Percentiles rank a stretch among this genome's conserved stretches.
These are phyloP conservation scores for Fusarium chaquense DNA, from an alignment of 2,329 filamentous ascomycete genomes.

Conservation along the genomic window DNA sequence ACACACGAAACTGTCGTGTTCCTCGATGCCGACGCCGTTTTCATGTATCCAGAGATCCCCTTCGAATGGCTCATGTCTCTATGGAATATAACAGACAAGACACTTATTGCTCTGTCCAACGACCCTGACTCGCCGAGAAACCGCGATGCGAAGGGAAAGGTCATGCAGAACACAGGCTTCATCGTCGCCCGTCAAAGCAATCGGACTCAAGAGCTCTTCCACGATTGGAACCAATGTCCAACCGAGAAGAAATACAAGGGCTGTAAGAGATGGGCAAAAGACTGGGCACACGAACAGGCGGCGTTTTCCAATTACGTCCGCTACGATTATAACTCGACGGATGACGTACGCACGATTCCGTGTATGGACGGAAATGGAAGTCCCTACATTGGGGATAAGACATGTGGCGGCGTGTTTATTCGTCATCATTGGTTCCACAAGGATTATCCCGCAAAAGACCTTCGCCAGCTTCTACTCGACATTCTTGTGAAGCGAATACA, in stretches of 20 bases:
- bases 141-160: conserved; percentile 47
- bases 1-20: conserved; percentile 58
- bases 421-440: conserved; percentile 43
- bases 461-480: conserved; percentile 9
- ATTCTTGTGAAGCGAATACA: conserved; percentile 13
- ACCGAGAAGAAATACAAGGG: conserved; percentile 11
- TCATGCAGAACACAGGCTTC: conserved; percentile 42
- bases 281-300: conserved; percentile 49
- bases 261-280: conserved; percentile 40
- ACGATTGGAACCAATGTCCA: conserved; percentile 21
- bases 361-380: conserved; percentile 47
- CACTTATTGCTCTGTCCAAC: conserved; percentile 58
- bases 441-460: conserved; percentile 18
- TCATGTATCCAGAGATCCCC: conserved; percentile 57
- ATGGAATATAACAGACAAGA: conserved; percentile 57
- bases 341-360: conserved; percentile 39
- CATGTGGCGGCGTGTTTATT: conserved; percentile 44
- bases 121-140: conserved; percentile 57
- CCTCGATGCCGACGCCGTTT: conserved; percentile 59
- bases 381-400: conserved; percentile 40
- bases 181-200: conserved; percentile 41
- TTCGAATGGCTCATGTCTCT: conserved; percentile 62
- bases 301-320: conserved; percentile 45
- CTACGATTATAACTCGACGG: conserved; percentile 42
- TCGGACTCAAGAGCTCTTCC: conserved; percentile 38